Evolutionary conservation across 1,139 yeast species (phyloP), one percentile per base, ranked within the genome.

Genomic region (Scheffersomyces lignicola): DNA sequence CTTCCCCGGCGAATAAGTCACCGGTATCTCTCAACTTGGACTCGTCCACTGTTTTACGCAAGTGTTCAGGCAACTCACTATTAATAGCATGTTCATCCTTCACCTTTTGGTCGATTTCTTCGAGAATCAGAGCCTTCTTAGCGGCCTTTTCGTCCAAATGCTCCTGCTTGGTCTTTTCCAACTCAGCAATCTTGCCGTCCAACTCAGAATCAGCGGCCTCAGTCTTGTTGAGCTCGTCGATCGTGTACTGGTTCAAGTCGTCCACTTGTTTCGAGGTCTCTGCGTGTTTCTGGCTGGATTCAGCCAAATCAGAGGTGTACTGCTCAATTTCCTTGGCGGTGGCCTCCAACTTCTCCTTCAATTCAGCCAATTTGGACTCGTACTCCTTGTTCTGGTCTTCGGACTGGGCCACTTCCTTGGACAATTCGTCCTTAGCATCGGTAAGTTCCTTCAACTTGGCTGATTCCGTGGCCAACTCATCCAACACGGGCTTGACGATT

Each of bases 41-140:
- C 43, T 71, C 78, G 40, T 66, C 54, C 16, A 76, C 54, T 4
- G 69, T 72, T 31, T 54, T 52, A 41, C 61, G 64, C 49, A 76
- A 62, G 54, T 77, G 82, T 34, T 71, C 78, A 10, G 83, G 83
- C 43, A 75, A 67, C 43, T 68, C 75, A 15, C 48, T 52, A 46
- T 76, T 75, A 44, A 76, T 70, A 38, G 54, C 60, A 43, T 65
- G 69, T 44, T 69, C 76, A 28, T 62, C 69, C 43, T 61, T 62
- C 18, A 69, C 69, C 47, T 55, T 54, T 25, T 59, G 60, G 24
- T 65, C 65, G 24, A 69, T 44, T 11, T 56, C 54, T 14, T 41
- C 42, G 45, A 56, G 51, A 38, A 70, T 69, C 21, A 59, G 64
- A 25, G 56, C 48, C 53, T 67, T 68, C 42, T 64, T 56, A 12